Conservation (phyloP, 768 basidiomycete genomes). For the Macrolepiota dolichaula region DNA sequence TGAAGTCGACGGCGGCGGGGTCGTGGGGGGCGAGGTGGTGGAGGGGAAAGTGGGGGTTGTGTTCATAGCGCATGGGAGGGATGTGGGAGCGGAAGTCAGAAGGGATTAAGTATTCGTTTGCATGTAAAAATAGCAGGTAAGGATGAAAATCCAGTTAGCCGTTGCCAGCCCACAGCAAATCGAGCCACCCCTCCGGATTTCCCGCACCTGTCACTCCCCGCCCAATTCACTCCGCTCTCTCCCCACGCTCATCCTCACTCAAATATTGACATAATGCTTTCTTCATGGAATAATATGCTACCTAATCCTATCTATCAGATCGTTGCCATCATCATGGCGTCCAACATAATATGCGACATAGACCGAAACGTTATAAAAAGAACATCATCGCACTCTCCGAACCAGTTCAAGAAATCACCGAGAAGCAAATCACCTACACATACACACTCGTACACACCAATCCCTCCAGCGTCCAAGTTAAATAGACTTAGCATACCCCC, state of each 20-base stretch:
- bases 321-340: slow-evolving; percentile 11
- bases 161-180: slow-evolving; percentile 6
- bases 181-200: slow-evolving; percentile 14
- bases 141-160: slow-evolving; percentile 15
- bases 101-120: slow-evolving; percentile 25
- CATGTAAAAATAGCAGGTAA: slow-evolving; percentile 25
- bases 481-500: slow-evolving; percentile 12
- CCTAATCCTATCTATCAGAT: slow-evolving; percentile 12
- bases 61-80: slow-evolving; percentile 26
- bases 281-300: neutral
- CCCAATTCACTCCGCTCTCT: slow-evolving; percentile 28
- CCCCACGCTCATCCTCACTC: slow-evolving; percentile 7
- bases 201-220: slow-evolving; percentile 21
- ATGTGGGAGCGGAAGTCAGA: slow-evolving; percentile 23
- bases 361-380: slow-evolving; percentile 7
- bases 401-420: slow-evolving; percentile 21
- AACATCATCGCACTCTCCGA: slow-evolving; percentile 7
- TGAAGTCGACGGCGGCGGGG: slow-evolving; percentile 70
- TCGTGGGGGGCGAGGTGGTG: slow-evolving; percentile 50
- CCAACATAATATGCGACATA: slow-evolving; percentile 10
- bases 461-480: slow-evolving; percentile 13
- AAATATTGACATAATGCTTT: neutral
- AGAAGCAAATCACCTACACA: slow-evolving; percentile 5
- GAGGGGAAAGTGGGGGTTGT: slow-evolving; percentile 39
- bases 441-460: slow-evolving; percentile 2